Evolutionary conservation across 345 rosid genomes (phyloP).

Genomic region (Nasturtium officinale): DNA sequence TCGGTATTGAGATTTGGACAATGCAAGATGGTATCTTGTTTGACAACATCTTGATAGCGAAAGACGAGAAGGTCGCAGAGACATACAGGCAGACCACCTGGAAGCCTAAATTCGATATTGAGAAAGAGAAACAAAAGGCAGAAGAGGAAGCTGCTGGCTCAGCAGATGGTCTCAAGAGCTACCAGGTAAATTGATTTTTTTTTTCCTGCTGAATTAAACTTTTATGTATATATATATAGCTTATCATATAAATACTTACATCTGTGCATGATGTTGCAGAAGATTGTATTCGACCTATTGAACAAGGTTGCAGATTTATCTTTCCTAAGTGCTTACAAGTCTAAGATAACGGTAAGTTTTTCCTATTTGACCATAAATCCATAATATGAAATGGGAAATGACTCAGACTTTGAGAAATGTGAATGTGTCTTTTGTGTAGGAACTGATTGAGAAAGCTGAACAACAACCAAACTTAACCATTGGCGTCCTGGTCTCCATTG

Average conservation of each 20-base stretch:
- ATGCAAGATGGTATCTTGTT: constrained; percentile 90
- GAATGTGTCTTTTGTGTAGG: constrained; percentile 45
- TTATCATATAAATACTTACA: not conserved
- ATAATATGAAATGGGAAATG: not conserved
- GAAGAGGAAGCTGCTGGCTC: constrained; percentile 64
- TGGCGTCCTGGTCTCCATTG: constrained; percentile 57
- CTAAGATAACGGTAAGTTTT: constrained; percentile 60
- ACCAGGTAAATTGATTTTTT: constrained; percentile 43
- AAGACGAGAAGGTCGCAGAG: constrained; percentile 65
- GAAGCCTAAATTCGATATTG: constrained; percentile 70
- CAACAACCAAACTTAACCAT: constrained; percentile 66
- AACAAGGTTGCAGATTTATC: constrained; percentile 76
- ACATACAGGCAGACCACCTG: constrained; percentile 54
- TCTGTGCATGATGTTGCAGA: constrained; percentile 46
- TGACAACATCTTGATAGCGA: constrained; percentile 72
- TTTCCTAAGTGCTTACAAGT: constrained; percentile 63
- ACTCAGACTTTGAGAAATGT: not conserved
- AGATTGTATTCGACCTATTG: constrained; percentile 61
- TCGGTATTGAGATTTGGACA: constrained; percentile 93
- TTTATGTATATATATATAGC: not conserved
- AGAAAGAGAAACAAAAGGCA: constrained; percentile 76
- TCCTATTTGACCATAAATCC: not conserved
- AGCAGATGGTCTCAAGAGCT: constrained; percentile 48
- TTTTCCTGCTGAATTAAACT: not conserved
- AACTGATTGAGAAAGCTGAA: constrained; percentile 76